phyloP scores from a whole-genome alignment of 768 basidiomycete species.

The Mycena sanguinolenta region DNA sequence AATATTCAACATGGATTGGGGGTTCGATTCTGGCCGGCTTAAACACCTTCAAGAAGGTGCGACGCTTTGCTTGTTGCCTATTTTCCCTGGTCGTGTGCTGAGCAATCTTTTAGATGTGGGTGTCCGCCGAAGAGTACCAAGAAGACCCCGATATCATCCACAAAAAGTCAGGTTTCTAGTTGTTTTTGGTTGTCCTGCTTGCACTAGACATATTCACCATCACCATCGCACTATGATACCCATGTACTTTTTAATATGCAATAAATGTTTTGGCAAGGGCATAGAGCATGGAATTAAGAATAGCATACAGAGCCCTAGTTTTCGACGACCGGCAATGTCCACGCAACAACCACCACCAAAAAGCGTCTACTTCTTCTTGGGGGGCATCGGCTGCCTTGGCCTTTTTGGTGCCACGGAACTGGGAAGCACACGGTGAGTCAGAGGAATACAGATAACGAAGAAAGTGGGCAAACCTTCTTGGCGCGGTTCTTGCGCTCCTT shows the following conservation, averaged over 20 bases:
- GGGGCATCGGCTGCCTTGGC: slow-evolving; percentile 90
- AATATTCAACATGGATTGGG: slow-evolving; percentile 97
- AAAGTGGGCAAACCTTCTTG: slow-evolving; percentile 81
- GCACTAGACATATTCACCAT: slow-evolving; percentile 39
- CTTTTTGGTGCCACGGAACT: slow-evolving; percentile 98
- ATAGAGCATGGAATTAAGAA: slow-evolving; percentile 58
- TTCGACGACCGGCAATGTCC: slow-evolving; percentile 42
- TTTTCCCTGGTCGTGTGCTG: slow-evolving; percentile 14
- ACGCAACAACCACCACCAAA: slow-evolving; percentile 30
- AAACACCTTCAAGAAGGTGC: slow-evolving; percentile 97
- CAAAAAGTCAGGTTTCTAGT: slow-evolving; percentile 89
- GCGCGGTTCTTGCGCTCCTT: slow-evolving; percentile 99
- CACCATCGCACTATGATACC: slow-evolving; percentile 49
- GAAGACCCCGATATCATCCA: slow-evolving; percentile 99
- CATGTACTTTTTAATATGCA: slow-evolving; percentile 45
- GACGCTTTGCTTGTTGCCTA: slow-evolving; percentile 22
- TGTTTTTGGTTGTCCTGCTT: slow-evolving; percentile 31
- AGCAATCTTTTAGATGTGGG: slow-evolving; percentile 87
- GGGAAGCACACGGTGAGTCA: slow-evolving; percentile 35
- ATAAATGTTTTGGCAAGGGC: slow-evolving; percentile 43
- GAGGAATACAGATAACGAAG: slow-evolving; percentile 2
- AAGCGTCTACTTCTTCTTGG: slow-evolving; percentile 89
- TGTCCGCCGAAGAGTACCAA: slow-evolving; percentile 98
- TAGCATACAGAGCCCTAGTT: slow-evolving; percentile 47
- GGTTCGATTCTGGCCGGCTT: slow-evolving; percentile 96